Evolutionary conservation across 768 basidiomycete genomes (phyloP).

Genomic region (Sistotremastrum niveocremeum): DNA sequence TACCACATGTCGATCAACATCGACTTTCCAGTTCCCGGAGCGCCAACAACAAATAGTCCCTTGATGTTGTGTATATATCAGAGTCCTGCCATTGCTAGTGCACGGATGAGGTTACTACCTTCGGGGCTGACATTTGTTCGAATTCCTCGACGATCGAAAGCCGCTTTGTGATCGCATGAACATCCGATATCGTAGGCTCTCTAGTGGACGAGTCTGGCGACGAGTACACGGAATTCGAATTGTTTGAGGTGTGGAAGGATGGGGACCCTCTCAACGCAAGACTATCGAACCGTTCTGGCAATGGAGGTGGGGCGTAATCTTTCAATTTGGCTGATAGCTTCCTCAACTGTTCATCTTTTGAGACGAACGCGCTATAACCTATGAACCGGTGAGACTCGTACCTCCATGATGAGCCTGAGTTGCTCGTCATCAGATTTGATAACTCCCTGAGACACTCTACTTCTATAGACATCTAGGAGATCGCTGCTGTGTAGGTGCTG

Average conservation of each 20-base stretch:
- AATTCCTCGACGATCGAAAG: constrained; percentile 32
- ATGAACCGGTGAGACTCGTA: constrained; percentile 9
- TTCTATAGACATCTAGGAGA: constrained; percentile 34
- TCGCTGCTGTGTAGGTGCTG: constrained; percentile 12
- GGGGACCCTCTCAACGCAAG: constrained; percentile 2
- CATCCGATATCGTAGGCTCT: constrained; percentile 20
- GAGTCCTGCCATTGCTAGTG: background rate
- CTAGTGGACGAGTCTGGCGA: constrained; percentile 13
- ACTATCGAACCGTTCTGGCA: constrained; percentile 19
- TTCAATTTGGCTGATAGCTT: constrained; percentile 31
- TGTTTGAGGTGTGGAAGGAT: background rate
- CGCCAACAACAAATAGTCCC: constrained; percentile 38
- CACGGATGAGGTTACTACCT: constrained; percentile 21
- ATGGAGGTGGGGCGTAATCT: constrained; percentile 36
- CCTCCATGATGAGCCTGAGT: constrained; percentile 38
- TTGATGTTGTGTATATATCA: constrained; percentile 8
- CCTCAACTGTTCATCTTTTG: constrained; percentile 23
- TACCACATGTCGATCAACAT: constrained; percentile 45
- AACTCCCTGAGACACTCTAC: constrained; percentile 30
- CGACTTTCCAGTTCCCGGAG: constrained; percentile 41
- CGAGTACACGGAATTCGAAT: background rate
- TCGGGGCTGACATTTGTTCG: constrained; percentile 34
- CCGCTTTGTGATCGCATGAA: constrained; percentile 9
- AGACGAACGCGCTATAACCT: background rate
- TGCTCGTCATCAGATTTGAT: constrained; percentile 41